phyloP scores from a whole-genome alignment of 805 yeast species.

The Wickerhamiella occidentalis region DNA sequence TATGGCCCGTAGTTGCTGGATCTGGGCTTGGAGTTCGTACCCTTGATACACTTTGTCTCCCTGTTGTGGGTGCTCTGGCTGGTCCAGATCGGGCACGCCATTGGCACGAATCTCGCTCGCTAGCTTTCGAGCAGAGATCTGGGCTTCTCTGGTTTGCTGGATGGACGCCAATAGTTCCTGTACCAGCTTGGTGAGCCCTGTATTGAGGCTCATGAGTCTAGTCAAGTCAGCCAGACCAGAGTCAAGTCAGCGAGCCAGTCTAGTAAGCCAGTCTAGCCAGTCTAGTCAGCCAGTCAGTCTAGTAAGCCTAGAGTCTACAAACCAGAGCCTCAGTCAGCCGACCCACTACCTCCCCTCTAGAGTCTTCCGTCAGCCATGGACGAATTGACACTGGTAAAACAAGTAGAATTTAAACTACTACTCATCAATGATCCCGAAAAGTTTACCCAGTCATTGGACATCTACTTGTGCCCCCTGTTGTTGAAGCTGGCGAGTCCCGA shows the following conservation, averaged over 20 bases:
- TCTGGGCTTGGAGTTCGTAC: slow-evolving; percentile 15
- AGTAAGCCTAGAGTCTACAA: no score
- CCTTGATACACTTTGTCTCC: slow-evolving; percentile 4
- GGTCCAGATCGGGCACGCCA: slow-evolving; percentile 3
- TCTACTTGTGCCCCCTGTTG: slow-evolving; percentile 65
- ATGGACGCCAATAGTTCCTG: slow-evolving; percentile 23
- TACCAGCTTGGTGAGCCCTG: slow-evolving; percentile 21
- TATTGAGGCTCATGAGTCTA: no score
- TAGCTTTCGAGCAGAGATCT: slow-evolving; percentile 15
- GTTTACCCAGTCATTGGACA: slow-evolving; percentile 45
- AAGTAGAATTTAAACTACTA: slow-evolving; percentile 73
- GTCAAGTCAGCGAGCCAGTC: no score
- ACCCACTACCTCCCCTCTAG: no score
- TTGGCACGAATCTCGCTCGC: slow-evolving; percentile 20
- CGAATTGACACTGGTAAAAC: slow-evolving; percentile 30
- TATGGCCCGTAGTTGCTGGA: slow-evolving; percentile 16
- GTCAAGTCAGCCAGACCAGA: no score
- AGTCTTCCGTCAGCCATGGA: neutral
- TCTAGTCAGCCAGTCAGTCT: no score
- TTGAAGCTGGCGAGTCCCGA: slow-evolving; percentile 67
- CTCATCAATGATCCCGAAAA: slow-evolving; percentile 57
- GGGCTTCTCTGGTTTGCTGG: slow-evolving; percentile 20
- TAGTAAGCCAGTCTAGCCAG: no score
- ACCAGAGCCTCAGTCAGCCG: no score
- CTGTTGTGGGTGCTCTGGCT: neutral